Base-by-base conservation (phyloP, 1,284 basidiomycete genomes). In the Amylostereum chailletii region DNA sequence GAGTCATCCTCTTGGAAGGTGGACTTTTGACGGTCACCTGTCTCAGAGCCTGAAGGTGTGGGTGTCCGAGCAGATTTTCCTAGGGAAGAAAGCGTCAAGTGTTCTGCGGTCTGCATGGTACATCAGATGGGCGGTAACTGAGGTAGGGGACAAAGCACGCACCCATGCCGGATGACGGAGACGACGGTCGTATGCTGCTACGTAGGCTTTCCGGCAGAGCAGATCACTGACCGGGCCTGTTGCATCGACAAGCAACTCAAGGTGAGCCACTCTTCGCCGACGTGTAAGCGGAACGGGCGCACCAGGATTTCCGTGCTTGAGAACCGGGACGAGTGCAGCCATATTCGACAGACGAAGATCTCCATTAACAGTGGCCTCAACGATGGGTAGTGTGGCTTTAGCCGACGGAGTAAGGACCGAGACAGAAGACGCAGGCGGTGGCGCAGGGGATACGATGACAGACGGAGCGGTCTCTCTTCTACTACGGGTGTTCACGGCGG, bases 111-210 rank as follows among this genome's bases (percentile, higher is more conserved):
- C 93, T 93, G 54, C 9, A 39, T 19, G 29, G 47, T 40, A 51
- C 29, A 34, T 33, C 42, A 45, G 36, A 27, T 47, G 30, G 31
- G 26, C 5, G 42, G 4, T 9, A 31, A 31, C 19, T 34, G 3
- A 46, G 30, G 27, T 8, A 33, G 34, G 34, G 4, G 46, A 8
- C 3, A 40, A 34, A 34, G 33, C 19, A 65, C 77, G 30, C 58
- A 91, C 90, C 94, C 96, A 99, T 29, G 90, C 79, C 2, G 95
- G 94, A 70, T 99, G 94, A 29, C 90, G 76, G 51, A 94, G 70
- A 8, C 91, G 76, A 46, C 96, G 77, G 65, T 99, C 95, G 65
- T 99, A 99, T 2, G 81, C 90, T 3, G 90, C 83, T 29, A 90
- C 83, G 62, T 95, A 96, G 5, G 88, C 92, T 60, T 81, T 80